Evolutionary conservation across 192 early-diverging fungal species (phyloP).

Genomic region (Backusella sp.): DNA sequence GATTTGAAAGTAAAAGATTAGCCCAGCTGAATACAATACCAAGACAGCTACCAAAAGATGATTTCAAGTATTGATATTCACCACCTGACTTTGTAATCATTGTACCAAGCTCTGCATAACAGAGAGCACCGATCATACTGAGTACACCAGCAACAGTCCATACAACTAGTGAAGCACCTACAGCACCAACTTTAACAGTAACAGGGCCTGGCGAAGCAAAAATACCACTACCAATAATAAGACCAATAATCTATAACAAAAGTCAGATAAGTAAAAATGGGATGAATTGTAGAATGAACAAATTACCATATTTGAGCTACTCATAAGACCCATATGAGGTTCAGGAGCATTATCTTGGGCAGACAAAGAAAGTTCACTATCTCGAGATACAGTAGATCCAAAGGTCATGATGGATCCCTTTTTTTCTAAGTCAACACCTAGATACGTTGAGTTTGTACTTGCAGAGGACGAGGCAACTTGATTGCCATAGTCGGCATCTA

Average conservation of each 20-base stretch:
- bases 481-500: not conserved
- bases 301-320: constrained; percentile 33
- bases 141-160: constrained; percentile 72
- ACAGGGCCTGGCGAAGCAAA: constrained; percentile 81
- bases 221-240: constrained; percentile 79
- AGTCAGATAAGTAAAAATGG: not conserved
- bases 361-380: not conserved
- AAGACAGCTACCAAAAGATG: constrained; percentile 57
- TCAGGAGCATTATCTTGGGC: constrained; percentile 1
- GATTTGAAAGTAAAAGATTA: constrained; percentile 48
- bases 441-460: not conserved
- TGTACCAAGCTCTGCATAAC: constrained; percentile 88
- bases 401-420: constrained; percentile 7
- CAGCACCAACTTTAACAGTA: constrained; percentile 53
- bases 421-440: not conserved
- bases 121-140: constrained; percentile 75
- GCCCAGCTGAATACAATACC: constrained; percentile 57
- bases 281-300: not conserved
- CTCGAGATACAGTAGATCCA: not conserved
- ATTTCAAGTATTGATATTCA: constrained; percentile 80
- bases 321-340: constrained; percentile 33
- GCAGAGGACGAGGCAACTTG: not conserved
- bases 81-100: constrained; percentile 82
- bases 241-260: constrained; percentile 51
- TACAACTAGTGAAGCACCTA: constrained; percentile 65